Evolutionary conservation across 2,329 filamentous ascomycete genomes (phyloP).

Genomic region (Fusarium euwallaceae): DNA sequence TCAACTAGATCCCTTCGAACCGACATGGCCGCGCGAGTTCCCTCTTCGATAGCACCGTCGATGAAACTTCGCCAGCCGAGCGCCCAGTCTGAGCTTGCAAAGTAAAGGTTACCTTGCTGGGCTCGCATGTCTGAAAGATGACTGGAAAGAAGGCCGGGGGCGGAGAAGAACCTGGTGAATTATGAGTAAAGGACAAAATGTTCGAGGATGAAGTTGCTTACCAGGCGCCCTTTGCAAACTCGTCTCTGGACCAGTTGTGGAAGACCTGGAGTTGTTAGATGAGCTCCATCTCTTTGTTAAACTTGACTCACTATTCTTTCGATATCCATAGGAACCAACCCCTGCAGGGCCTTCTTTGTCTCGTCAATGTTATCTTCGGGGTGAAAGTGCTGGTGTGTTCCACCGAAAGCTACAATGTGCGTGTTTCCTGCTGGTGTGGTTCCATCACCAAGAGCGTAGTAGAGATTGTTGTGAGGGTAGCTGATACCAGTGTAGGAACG

Average conservation of each 20-base stretch:
- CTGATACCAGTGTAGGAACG: slow-evolving; percentile 59
- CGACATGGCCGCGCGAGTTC: slow-evolving; percentile 47
- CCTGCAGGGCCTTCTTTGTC: slow-evolving; percentile 50
- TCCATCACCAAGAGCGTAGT: slow-evolving; percentile 60
- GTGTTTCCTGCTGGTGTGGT: slow-evolving; percentile 60
- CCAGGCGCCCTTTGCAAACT: slow-evolving; percentile 61
- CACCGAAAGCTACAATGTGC: slow-evolving; percentile 62
- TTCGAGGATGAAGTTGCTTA: neutral
- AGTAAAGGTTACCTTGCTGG: slow-evolving; percentile 59
- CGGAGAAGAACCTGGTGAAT: slow-evolving; percentile 52
- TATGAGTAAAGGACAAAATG: neutral
- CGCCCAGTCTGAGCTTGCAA: slow-evolving; percentile 64
- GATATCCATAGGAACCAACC: slow-evolving; percentile 51
- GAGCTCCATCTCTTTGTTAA: too few relatives aligned
- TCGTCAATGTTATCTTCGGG: slow-evolving; percentile 56
- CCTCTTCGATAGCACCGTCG: slow-evolving; percentile 64
- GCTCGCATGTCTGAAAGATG: slow-evolving; percentile 57
- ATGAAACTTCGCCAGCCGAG: slow-evolving; percentile 64
- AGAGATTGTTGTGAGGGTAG: slow-evolving; percentile 58
- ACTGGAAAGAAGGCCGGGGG: slow-evolving; percentile 52
- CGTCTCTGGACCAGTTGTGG: slow-evolving; percentile 63
- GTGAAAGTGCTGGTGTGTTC: slow-evolving; percentile 57
- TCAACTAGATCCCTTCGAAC: neutral
- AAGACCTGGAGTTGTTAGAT: slow-evolving; percentile 51
- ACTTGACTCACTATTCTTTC: slow-evolving; percentile 39